phyloP scores from a whole-genome alignment of 768 basidiomycete genomes.

The Tylopilus felleus region DNA sequence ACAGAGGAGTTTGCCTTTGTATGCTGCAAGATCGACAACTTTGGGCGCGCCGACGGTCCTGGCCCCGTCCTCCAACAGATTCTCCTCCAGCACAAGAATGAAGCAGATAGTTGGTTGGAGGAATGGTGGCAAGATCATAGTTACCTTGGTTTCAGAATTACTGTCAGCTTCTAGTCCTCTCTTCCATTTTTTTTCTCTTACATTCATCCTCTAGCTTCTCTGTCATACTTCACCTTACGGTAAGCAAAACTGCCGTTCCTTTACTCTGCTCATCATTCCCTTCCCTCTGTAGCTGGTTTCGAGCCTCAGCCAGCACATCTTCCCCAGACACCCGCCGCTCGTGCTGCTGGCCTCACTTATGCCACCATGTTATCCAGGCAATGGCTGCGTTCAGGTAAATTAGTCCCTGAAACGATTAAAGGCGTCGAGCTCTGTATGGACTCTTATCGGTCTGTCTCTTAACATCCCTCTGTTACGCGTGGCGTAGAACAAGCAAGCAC shows the following conservation, averaged over 20 bases:
- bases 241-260: slow-evolving; percentile 30
- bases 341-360: slow-evolving; percentile 73
- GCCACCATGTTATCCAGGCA: slow-evolving; percentile 73
- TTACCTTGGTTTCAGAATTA: slow-evolving; percentile 84
- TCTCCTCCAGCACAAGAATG: slow-evolving; percentile 51
- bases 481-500: too few species aligned
- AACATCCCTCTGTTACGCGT: too few species aligned
- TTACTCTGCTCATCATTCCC: slow-evolving; percentile 5
- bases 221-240: slow-evolving; percentile 96
- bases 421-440: slow-evolving; percentile 83
- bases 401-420: slow-evolving; percentile 62
- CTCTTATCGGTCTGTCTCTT: slow-evolving; percentile 61
- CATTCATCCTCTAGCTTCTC: slow-evolving; percentile 51
- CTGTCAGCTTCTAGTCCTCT: slow-evolving; percentile 44
- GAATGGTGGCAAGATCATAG: slow-evolving; percentile 86
- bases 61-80: slow-evolving; percentile 61
- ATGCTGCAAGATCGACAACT: slow-evolving; percentile 63
- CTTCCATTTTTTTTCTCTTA: slow-evolving; percentile 1
- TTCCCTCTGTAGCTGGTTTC: slow-evolving; percentile 64
- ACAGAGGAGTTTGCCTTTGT: slow-evolving; percentile 54
- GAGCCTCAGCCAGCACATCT: slow-evolving; percentile 60
- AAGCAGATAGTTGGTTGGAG: slow-evolving; percentile 78
- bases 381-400: slow-evolving; percentile 59
- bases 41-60: slow-evolving; percentile 40
- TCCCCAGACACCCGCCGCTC: slow-evolving; percentile 53